Evolutionary conservation across 768 basidiomycete genomes (phyloP).

Genomic region (Dacryopinax primogenitus): DNA sequence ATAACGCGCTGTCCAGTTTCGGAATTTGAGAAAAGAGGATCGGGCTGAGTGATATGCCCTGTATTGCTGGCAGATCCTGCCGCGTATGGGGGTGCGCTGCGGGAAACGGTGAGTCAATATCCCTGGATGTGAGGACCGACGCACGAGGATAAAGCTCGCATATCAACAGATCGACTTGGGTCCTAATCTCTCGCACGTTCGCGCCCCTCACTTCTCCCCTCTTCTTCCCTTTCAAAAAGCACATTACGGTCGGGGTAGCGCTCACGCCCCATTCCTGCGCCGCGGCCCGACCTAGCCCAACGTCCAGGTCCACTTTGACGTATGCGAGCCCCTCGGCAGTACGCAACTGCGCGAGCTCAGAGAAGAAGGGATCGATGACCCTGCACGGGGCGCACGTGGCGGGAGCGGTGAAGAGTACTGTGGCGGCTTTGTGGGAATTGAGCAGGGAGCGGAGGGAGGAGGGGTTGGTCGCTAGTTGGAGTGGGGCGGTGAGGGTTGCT

Average conservation of each 20-base stretch:
- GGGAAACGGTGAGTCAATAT: conserved; percentile 6
- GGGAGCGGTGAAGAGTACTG: conserved; percentile 69
- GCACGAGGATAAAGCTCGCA: conserved; percentile 70
- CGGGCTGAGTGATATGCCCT: conserved; percentile 53
- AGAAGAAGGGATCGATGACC: conserved; percentile 75
- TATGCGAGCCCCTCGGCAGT: conserved; percentile 70
- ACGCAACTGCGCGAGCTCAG: no score
- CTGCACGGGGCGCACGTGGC: conserved; percentile 64
- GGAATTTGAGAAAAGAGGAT: conserved; percentile 67
- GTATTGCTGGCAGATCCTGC: conserved; percentile 45
- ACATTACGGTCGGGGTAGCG: conserved; percentile 80
- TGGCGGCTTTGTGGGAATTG: conserved; percentile 51
- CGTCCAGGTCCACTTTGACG: conserved; percentile 68
- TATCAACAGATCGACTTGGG: conserved; percentile 60
- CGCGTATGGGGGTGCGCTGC: conserved; percentile 64
- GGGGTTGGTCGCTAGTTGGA: conserved; percentile 62
- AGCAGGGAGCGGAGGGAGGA: conserved; percentile 59
- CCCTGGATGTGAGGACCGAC: background rate
- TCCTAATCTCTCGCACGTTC: conserved; percentile 51
- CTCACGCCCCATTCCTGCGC: conserved; percentile 51
- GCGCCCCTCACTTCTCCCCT: conserved; percentile 62
- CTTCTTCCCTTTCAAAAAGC: conserved; percentile 68
- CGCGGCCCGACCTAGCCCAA: conserved; percentile 49
- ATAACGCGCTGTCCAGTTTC: conserved; percentile 45
- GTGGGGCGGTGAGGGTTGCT: conserved; percentile 43